phyloP scores from a whole-genome alignment of 129 eudicot genomes.

The Flaveria linearis region DNA sequence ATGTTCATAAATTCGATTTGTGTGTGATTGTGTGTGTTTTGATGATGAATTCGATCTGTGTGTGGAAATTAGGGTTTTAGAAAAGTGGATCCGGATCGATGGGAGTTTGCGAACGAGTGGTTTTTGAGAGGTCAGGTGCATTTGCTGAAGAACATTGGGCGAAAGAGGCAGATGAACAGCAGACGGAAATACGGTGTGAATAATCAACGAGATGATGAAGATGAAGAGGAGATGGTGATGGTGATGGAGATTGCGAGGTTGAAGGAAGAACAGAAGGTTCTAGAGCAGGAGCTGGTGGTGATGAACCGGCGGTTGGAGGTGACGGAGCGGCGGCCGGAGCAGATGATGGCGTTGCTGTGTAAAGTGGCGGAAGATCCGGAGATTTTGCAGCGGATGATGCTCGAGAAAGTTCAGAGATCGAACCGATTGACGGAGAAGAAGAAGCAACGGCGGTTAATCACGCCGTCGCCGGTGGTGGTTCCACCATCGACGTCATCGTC shows the following conservation, averaged over 20 bases:
- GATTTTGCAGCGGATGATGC: slow-evolving; percentile 54
- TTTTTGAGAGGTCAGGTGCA: slow-evolving; percentile 52
- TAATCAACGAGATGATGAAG: slow-evolving; percentile 29
- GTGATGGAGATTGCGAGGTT: slow-evolving; percentile 55
- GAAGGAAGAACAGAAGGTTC: slow-evolving; percentile 58
- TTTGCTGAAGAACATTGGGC: slow-evolving; percentile 43
- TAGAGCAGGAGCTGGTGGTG: slow-evolving; percentile 56
- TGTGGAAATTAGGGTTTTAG: slow-evolving; percentile 39
- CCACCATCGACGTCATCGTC: slow-evolving; percentile 39
- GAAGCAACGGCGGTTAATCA: slow-evolving; percentile 36
- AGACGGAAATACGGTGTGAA: background rate
- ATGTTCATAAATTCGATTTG: background rate
- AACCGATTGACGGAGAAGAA: slow-evolving; percentile 43
- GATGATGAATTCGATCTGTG: too few species aligned
- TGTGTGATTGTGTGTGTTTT: too few species aligned
- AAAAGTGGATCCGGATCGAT: slow-evolving; percentile 51
- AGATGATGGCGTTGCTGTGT: slow-evolving; percentile 75
- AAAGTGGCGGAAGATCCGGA: slow-evolving; percentile 85
- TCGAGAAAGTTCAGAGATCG: slow-evolving; percentile 44
- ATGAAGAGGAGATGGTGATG: slow-evolving; percentile 47
- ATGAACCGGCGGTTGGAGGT: slow-evolving; percentile 74
- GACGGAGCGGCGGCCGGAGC: slow-evolving; percentile 76
- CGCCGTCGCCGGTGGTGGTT: slow-evolving; percentile 7
- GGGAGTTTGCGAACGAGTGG: slow-evolving; percentile 54
- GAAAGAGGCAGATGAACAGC: slow-evolving; percentile 28